Evolutionary conservation across 2,329 filamentous ascomycete genomes (phyloP), one percentile per base, ranked within the genome.

Genomic region (Thelonectria olida): DNA sequence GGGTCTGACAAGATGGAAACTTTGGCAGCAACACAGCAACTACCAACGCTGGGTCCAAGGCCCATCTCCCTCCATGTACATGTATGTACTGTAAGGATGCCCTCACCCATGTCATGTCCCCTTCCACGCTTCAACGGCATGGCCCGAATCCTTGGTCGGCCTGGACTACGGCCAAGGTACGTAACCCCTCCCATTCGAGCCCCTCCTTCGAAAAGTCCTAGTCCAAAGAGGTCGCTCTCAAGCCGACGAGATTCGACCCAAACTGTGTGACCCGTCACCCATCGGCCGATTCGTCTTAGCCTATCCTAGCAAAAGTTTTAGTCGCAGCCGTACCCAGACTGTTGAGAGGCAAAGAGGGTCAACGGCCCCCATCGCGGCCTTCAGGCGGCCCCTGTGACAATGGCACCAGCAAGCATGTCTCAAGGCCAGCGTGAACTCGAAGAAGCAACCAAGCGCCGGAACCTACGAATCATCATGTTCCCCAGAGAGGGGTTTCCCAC

Each of bases 281-380:
- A 63, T 68, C 65, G 62, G 54, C 49, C 63, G 58, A 63, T 64
- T 61, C 50, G 67, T 56, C 63, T 69, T 56, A 51, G 51, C 38
- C 62, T 31, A 17, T 42, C n/a, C 65, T 67, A 66, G 66, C 58
- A 63, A 67, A 45, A 57, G 58, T 55, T 58, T 66, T 63, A 62
- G 66, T 68, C 54, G 58, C 54, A 42, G 52, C 48, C 34, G 54
- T 50, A 57, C 54, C 57, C 38, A 57, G 63, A 49, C 44, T 48
- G 47, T 27, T 41, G 45, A 19, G 48, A 61, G 54, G 49, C 31
- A 36, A 28, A 27, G 51, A n/a, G n/a, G n/a, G n/a, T n/a, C n/a
- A n/a, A 41, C 27, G 53, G 45, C 41, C 39, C 36, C 58, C 48
- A 54, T 45, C 47, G 31, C 36, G 54, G 34, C 38, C 54, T 42